A percentile compares a stretch with the other conserved stretches of the same genome.
These are phyloP conservation scores for Candolleomyces aberdarensis DNA, from an alignment of 768 basidiomycete genomes.

Conservation along the genomic window DNA sequence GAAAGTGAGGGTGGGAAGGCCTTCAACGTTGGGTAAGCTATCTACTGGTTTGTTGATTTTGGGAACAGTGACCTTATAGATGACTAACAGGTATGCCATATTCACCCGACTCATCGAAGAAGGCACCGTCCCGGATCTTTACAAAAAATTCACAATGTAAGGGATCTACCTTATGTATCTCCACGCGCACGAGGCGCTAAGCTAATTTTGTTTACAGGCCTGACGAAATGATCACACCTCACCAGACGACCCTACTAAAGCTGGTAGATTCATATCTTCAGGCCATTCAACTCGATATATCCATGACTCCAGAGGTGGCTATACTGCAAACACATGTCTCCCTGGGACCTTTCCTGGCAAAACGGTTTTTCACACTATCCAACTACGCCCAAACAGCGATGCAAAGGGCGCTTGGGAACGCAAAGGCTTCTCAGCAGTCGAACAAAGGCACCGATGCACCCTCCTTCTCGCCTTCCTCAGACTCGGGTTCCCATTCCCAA, in stretches of 20 bases:
- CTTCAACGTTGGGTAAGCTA: slow-evolving; percentile 71
- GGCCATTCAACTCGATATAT: slow-evolving; percentile 35
- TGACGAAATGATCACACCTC: slow-evolving; percentile 75
- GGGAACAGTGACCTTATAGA: slow-evolving; percentile 1
- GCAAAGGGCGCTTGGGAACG: slow-evolving; percentile 40
- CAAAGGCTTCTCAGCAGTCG: neutral
- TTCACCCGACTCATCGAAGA: slow-evolving; percentile 61
- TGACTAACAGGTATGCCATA: slow-evolving; percentile 53
- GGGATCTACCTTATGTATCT: slow-evolving; percentile 19
- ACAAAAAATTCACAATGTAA: slow-evolving; percentile 58
- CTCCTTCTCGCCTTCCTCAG: slow-evolving; percentile 3
- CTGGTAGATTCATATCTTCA: slow-evolving; percentile 83
- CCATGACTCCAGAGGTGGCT: slow-evolving; percentile 25
- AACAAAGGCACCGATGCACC: neutral
- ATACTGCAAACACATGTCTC: slow-evolving; percentile 37
- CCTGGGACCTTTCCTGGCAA: slow-evolving; percentile 58
- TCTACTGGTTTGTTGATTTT: slow-evolving; percentile 3
- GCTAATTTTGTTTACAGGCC: slow-evolving; percentile 33
- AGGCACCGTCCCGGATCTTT: slow-evolving; percentile 57
- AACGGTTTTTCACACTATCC: slow-evolving; percentile 58
- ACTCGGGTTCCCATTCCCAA: slow-evolving; percentile 6
- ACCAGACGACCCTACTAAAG: slow-evolving; percentile 86
- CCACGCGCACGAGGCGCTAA: neutral
- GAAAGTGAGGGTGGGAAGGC: slow-evolving; percentile 60
- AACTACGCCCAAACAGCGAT: slow-evolving; percentile 55